These are phyloP conservation scores for Paecilomyces formosus DNA, from an alignment of 2,329 filamentous ascomycete genomes.

Conservation along the genomic window DNA sequence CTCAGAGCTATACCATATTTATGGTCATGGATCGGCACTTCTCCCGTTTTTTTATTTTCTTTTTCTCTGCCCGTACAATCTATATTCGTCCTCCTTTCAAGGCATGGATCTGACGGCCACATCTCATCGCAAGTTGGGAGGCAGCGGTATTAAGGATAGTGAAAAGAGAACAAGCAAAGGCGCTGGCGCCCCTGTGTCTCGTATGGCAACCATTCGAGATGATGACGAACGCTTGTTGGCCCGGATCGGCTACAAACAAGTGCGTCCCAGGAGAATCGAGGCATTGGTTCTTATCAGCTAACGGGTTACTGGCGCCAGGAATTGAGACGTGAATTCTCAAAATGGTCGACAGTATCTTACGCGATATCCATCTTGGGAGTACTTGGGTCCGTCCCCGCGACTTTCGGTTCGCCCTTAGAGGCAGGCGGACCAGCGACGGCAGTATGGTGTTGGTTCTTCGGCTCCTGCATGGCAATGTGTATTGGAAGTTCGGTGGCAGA, in stretches of 20 bases:
- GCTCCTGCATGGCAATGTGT: conserved; percentile 56
- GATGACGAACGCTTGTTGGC: conserved; percentile 55
- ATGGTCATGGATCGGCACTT: not conserved
- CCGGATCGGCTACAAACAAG: conserved; percentile 57
- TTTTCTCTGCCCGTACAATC: not conserved
- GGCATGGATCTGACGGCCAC: conserved; percentile 7
- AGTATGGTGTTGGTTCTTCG: conserved; percentile 60
- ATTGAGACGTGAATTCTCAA: conserved; percentile 55
- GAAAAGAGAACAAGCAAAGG: conserved; percentile 2
- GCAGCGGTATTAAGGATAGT: not conserved
- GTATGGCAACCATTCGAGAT: conserved; percentile 41
- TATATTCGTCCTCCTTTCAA: not conserved
- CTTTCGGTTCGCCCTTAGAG: conserved; percentile 51
- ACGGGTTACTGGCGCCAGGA: conserved; percentile 40
- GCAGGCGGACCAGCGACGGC: conserved; percentile 57
- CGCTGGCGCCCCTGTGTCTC: not conserved
- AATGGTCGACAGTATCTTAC: conserved; percentile 61
- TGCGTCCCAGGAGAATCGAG: conserved; percentile 20
- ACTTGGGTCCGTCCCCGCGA: conserved; percentile 58
- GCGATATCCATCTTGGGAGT: conserved; percentile 60
- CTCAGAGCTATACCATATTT: not conserved
- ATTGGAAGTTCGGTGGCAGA: conserved; percentile 60
- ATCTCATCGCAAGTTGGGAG: conserved; percentile 3
- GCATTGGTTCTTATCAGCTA: not conserved
- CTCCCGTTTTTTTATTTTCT: not conserved